Percentiles rank a stretch among this genome's conserved stretches.
These are phyloP conservation scores for Tetragonia tetragonoides DNA, from an alignment of 148 eudicot genomes.

Conservation along the genomic window DNA sequence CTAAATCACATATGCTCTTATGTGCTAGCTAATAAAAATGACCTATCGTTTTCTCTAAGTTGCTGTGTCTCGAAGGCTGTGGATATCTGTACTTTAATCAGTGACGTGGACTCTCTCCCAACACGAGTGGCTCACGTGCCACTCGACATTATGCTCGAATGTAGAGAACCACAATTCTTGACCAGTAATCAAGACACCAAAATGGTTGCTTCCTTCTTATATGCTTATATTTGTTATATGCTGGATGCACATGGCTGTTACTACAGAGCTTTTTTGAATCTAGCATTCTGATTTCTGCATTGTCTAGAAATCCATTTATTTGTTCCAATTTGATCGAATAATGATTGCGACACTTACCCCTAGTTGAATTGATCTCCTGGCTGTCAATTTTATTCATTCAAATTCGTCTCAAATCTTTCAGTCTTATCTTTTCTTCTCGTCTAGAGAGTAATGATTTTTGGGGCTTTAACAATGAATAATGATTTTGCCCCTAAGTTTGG, in stretches of 20 bases:
- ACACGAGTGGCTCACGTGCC: slow-evolving; percentile 33
- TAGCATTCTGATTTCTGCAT: slow-evolving; percentile 13
- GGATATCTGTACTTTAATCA: slow-evolving; percentile 22
- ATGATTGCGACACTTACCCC: slow-evolving; percentile 33
- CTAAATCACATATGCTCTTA: slow-evolving; percentile 1
- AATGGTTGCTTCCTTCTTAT: slow-evolving; percentile 24
- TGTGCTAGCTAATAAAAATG: slow-evolving; percentile 11
- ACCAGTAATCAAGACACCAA: slow-evolving; percentile 29
- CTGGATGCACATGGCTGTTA: slow-evolving; percentile 26
- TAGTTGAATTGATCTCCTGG: slow-evolving; percentile 12
- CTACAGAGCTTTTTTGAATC: slow-evolving; percentile 17
- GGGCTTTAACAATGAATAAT: background rate
- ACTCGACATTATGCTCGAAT: slow-evolving; percentile 38
- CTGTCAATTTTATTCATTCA: slow-evolving; percentile 11
- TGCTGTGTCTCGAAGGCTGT: slow-evolving; percentile 27
- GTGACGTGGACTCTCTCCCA: slow-evolving; percentile 19
- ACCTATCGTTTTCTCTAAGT: slow-evolving; percentile 24
- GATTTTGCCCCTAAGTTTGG: background rate
- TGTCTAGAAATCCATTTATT: slow-evolving; percentile 25
- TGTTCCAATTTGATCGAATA: slow-evolving; percentile 26
- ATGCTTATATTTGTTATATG: slow-evolving; percentile 19
- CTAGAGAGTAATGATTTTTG: background rate
- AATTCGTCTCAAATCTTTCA: slow-evolving; percentile 4
- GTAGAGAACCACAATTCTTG: slow-evolving; percentile 31
- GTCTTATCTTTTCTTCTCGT: background rate